Evolutionary conservation across 352 stramenopile species (phyloP).

Genomic region (Globisporangium nunn): DNA sequence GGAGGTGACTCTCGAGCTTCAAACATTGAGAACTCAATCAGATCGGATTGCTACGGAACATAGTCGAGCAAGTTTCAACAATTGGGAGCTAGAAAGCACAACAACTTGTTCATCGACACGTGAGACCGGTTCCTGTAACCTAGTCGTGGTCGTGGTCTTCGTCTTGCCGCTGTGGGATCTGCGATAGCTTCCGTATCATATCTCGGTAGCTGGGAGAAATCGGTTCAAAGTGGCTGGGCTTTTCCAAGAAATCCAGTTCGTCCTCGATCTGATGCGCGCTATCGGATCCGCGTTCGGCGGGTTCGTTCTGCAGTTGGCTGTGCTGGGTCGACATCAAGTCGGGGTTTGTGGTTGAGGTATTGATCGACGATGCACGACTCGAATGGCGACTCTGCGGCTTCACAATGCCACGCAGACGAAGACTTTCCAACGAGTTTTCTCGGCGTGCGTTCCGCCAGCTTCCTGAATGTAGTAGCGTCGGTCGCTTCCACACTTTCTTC

Average conservation of each 20-base stretch:
- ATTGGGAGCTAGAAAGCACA: too few species aligned
- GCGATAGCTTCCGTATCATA: slow-evolving; percentile 7
- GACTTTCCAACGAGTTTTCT: slow-evolving; percentile 27
- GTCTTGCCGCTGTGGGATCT: slow-evolving; percentile 12
- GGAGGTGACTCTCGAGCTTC: too few species aligned
- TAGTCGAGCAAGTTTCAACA: too few species aligned
- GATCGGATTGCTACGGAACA: too few species aligned
- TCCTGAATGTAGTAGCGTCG: slow-evolving; percentile 21
- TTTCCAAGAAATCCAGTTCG: slow-evolving; percentile 2
- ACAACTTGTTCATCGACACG: not conserved
- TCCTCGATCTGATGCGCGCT: not conserved
- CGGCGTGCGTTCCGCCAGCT: slow-evolving; percentile 48
- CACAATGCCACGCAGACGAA: slow-evolving; percentile 26
- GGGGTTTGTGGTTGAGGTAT: slow-evolving; percentile 10
- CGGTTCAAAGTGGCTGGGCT: not conserved
- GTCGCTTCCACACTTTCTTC: slow-evolving; percentile 26
- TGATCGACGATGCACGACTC: slow-evolving; percentile 24
- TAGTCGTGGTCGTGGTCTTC: slow-evolving; percentile 13
- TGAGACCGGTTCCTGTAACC: not conserved
- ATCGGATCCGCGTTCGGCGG: slow-evolving; percentile 3
- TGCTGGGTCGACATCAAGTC: slow-evolving; percentile 19
- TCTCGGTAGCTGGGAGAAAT: slow-evolving; percentile 3
- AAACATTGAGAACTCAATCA: too few species aligned
- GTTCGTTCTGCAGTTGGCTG: slow-evolving; percentile 21
- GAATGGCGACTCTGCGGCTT: slow-evolving; percentile 21